phyloP scores from a whole-genome alignment of 768 basidiomycete species.

The Suillus subaureus region DNA sequence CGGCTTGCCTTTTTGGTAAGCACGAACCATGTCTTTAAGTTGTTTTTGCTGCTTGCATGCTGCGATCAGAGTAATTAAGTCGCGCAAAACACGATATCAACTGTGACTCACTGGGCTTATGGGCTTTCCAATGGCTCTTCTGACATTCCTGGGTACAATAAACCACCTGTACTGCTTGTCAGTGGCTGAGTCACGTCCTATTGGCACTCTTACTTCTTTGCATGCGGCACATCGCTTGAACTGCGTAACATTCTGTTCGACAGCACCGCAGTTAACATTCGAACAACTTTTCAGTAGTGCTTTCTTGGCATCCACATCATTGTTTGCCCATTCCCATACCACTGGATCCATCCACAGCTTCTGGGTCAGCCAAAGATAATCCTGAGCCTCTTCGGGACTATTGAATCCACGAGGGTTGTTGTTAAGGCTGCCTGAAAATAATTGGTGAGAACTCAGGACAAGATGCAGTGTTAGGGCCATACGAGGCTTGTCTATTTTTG shows the following conservation, averaged over 20 bases:
- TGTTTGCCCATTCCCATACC: slow-evolving; percentile 47
- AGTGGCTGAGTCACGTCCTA: background rate
- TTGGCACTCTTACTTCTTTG: slow-evolving; percentile 23
- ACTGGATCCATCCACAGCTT: slow-evolving; percentile 45
- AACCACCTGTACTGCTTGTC: slow-evolving; percentile 17
- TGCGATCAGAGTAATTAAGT: background rate
- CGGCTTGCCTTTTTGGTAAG: slow-evolving; percentile 11
- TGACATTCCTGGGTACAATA: slow-evolving; percentile 34
- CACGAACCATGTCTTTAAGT: slow-evolving; percentile 12
- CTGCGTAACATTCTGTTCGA: slow-evolving; percentile 36
- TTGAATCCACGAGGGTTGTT: slow-evolving; percentile 33
- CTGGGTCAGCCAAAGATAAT: slow-evolving; percentile 48
- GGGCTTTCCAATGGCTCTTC: slow-evolving; percentile 32
- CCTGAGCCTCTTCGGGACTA: slow-evolving; percentile 46
- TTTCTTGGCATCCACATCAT: slow-evolving; percentile 34
- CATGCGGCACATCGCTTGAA: slow-evolving; percentile 46
- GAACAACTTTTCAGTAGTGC: slow-evolving; percentile 38
- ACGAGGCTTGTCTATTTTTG: slow-evolving; percentile 39
- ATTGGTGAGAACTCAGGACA: background rate
- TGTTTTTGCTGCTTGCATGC: slow-evolving; percentile 14
- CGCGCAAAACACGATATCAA: background rate
- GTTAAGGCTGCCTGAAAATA: slow-evolving; percentile 31
- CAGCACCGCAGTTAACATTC: slow-evolving; percentile 30
- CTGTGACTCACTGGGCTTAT: slow-evolving; percentile 20
- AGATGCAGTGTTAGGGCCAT: slow-evolving; percentile 12